phyloP scores from a whole-genome alignment of 768 basidiomycete species.

The Botryobasidium botryosum region DNA sequence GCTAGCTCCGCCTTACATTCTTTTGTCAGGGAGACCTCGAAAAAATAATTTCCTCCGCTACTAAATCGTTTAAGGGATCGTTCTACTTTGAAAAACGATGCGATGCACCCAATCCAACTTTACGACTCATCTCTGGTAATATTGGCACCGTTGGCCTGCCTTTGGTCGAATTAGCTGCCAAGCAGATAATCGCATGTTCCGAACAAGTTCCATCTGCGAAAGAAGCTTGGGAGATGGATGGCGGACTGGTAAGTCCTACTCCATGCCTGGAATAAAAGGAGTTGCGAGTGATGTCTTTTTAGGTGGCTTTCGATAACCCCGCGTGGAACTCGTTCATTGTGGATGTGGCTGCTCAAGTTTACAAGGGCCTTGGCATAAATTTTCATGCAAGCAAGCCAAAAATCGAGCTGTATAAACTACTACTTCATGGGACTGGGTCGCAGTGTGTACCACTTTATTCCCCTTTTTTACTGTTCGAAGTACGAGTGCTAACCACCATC shows the following conservation, averaged over 20 bases:
- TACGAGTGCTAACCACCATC: too few species aligned
- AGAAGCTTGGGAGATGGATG: conserved; percentile 25
- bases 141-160: conserved; percentile 30
- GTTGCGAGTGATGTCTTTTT: too few species aligned
- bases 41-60: too few species aligned
- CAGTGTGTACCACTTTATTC: conserved; percentile 24
- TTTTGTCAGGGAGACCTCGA: too few species aligned
- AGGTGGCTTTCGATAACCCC: conserved; percentile 27
- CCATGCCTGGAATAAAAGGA: too few species aligned
- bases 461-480: not conserved
- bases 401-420: conserved; percentile 30
- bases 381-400: conserved; percentile 17
- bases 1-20: too few species aligned
- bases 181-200: conserved; percentile 21
- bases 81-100: too few species aligned
- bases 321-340: conserved; percentile 26
- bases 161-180: conserved; percentile 25
- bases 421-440: conserved; percentile 32
- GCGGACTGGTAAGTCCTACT: conserved; percentile 14
- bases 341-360: conserved; percentile 18
- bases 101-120: too few species aligned
- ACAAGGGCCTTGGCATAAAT: conserved; percentile 24
- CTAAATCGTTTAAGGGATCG: too few species aligned
- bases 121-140: too few species aligned
- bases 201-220: conserved; percentile 30